Conservation (phyloP, 805 yeast species). For the Tetrapisispora arboricola region DNA sequence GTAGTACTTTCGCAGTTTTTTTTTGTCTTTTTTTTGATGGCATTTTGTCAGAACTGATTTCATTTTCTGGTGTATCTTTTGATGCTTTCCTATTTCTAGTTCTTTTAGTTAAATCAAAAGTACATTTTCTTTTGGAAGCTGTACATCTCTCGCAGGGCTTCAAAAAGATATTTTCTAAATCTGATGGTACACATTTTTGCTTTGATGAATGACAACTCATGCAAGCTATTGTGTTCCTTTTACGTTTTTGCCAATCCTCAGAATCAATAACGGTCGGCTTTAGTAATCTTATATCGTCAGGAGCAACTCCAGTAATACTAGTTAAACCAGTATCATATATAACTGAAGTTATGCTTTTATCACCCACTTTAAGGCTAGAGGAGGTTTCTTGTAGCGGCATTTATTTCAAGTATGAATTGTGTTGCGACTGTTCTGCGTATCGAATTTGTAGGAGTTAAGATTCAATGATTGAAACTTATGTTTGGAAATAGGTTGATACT, state of each 20-base stretch:
- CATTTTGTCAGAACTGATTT: not conserved
- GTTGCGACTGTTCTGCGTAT: no score
- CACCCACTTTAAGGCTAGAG: not conserved
- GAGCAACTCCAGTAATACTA: conserved; percentile 15
- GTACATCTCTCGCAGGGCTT: conserved; percentile 69
- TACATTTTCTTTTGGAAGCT: conserved; percentile 54
- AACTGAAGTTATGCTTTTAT: not conserved
- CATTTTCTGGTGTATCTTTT: not conserved
- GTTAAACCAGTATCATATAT: conserved; percentile 2
- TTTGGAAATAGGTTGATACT: no score
- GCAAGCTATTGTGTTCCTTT: conserved; percentile 29
- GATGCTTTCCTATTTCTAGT: conserved; percentile 35
- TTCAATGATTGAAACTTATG: no score
- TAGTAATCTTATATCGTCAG: conserved; percentile 17
- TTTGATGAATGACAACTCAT: conserved; percentile 62
- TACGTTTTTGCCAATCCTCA: conserved; percentile 17
- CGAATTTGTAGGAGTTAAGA: no score
- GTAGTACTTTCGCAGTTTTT: no score
- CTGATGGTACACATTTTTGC: conserved; percentile 73
- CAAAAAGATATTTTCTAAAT: conserved; percentile 34
- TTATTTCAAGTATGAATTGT: no score
- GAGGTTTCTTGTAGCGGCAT: not conserved
- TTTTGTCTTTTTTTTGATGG: not conserved
- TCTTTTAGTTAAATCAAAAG: conserved; percentile 51
- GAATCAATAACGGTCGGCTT: conserved; percentile 17